A percentile compares a stretch with the other conserved stretches of the same genome.
phyloP scores from a whole-genome alignment of 148 eudicot species.

The Cornus florida region DNA sequence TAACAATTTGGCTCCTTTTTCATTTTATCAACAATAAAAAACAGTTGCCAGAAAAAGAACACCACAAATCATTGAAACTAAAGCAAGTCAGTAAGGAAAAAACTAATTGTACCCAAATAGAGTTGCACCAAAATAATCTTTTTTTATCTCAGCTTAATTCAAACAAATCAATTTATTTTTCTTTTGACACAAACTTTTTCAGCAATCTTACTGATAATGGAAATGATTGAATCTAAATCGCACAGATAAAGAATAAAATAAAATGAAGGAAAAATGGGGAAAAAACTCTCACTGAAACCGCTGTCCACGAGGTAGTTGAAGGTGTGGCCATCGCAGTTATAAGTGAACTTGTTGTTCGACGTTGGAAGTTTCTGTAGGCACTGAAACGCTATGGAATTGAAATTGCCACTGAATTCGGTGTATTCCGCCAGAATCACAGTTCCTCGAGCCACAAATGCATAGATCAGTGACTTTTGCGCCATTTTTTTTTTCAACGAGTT shows the following conservation, averaged over 20 bases:
- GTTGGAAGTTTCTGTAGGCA: slow-evolving; percentile 40
- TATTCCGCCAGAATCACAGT: slow-evolving; percentile 21
- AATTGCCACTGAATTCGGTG: slow-evolving; percentile 36
- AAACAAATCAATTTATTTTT: too few species aligned
- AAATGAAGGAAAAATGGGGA: not conserved
- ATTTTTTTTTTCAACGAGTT: not conserved
- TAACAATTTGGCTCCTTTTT: too few species aligned
- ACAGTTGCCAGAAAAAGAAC: too few species aligned
- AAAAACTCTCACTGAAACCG: slow-evolving; percentile 15
- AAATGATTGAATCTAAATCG: not conserved
- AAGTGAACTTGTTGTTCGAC: slow-evolving; percentile 29
- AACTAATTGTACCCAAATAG: too few species aligned
- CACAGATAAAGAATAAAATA: not conserved
- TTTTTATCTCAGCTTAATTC: too few species aligned
- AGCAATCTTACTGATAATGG: not conserved
- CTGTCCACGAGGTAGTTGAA: slow-evolving; percentile 34
- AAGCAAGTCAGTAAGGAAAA: too few species aligned
- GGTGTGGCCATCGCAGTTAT: slow-evolving; percentile 29
- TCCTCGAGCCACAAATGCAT: slow-evolving; percentile 33
- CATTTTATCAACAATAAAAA: too few species aligned
- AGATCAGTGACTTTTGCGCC: slow-evolving; percentile 30
- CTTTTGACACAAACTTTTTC: too few species aligned
- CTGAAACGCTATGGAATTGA: slow-evolving; percentile 32
- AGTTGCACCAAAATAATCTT: too few species aligned
- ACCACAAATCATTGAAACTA: too few species aligned